Conservation (phyloP, 2,329 filamentous ascomycete species). For the Epichloe brachyelytri region DNA sequence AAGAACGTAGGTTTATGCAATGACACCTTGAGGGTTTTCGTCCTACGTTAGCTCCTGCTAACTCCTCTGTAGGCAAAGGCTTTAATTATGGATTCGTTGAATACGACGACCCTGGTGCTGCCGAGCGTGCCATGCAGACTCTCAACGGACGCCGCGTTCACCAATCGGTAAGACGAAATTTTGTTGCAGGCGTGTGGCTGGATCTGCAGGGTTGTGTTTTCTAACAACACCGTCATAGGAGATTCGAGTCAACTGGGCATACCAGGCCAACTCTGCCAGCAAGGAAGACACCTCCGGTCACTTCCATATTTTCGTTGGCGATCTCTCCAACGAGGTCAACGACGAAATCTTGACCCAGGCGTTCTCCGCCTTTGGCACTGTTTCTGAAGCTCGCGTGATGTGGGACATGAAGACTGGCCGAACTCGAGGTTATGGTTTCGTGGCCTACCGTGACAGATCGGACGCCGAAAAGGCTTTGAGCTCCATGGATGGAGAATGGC, state of each 20-base stretch:
- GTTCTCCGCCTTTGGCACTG: conserved; percentile 88
- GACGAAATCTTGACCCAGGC: conserved; percentile 88
- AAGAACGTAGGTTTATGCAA: conserved; percentile 74
- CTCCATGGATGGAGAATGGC: conserved; percentile 98
- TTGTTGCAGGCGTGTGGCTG: background rate
- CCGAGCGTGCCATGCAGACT: conserved; percentile 93
- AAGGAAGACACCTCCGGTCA: conserved; percentile 98
- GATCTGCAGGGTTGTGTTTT: conserved; percentile 1
- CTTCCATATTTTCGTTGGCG: conserved; percentile 98
- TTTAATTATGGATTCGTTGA: conserved; percentile 99
- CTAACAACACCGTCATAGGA: conserved; percentile 44
- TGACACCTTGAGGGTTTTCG: conserved; percentile 7
- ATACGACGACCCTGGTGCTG: conserved; percentile 93
- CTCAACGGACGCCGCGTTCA: conserved; percentile 92
- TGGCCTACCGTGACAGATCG: conserved; percentile 84
- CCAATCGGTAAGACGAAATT: conserved; percentile 55
- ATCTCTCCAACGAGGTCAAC: conserved; percentile 96
- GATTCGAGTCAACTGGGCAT: conserved; percentile 99
- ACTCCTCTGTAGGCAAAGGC: conserved; percentile 57
- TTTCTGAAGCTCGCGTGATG: conserved; percentile 98
- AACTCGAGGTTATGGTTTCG: conserved; percentile 94
- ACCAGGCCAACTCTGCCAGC: conserved; percentile 85
- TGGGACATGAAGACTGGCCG: conserved; percentile 99
- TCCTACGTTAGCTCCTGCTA: conserved; percentile 4
- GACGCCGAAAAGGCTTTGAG: conserved; percentile 94